Evolutionary conservation across 1,139 yeast species (phyloP).

Genomic region (Scheffersomyces titani): DNA sequence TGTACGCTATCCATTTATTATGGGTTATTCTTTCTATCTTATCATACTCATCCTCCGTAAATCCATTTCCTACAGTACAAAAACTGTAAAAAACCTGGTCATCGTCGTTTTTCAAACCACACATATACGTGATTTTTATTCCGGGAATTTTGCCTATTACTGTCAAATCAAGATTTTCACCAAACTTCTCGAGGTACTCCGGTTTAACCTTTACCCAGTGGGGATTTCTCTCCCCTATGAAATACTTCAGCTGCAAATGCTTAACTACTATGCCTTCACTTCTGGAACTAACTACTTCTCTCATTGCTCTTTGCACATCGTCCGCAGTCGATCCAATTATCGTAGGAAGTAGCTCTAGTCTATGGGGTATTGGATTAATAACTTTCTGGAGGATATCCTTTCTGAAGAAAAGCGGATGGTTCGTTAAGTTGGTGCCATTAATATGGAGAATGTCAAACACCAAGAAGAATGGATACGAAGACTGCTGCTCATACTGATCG

Average conservation of each 20-base stretch:
- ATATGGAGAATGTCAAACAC: slow-evolving; percentile 72
- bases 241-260: slow-evolving; percentile 59
- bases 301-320: slow-evolving; percentile 59
- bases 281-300: slow-evolving; percentile 57
- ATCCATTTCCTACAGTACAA: slow-evolving; percentile 85
- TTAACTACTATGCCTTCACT: slow-evolving; percentile 87
- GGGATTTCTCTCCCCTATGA: slow-evolving; percentile 57
- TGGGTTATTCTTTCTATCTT: slow-evolving; percentile 58
- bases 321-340: slow-evolving; percentile 43
- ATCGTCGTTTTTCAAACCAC: slow-evolving; percentile 56
- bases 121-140: slow-evolving; percentile 70
- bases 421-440: slow-evolving; percentile 64
- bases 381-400: slow-evolving; percentile 52
- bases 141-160: slow-evolving; percentile 80
- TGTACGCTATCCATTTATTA: slow-evolving; percentile 60
- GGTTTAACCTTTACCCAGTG: slow-evolving; percentile 90
- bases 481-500: slow-evolving; percentile 38
- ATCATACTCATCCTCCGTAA: slow-evolving; percentile 62
- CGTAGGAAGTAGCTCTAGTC: slow-evolving; percentile 58
- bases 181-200: slow-evolving; percentile 82
- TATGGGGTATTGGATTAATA: slow-evolving; percentile 47
- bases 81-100: slow-evolving; percentile 51
- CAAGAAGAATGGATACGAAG: slow-evolving; percentile 60
- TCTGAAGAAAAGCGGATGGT: slow-evolving; percentile 56
- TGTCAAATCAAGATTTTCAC: slow-evolving; percentile 79